phyloP scores from a whole-genome alignment of 192 early-diverging fungal genomes.

The Coemansia reversa region DNA sequence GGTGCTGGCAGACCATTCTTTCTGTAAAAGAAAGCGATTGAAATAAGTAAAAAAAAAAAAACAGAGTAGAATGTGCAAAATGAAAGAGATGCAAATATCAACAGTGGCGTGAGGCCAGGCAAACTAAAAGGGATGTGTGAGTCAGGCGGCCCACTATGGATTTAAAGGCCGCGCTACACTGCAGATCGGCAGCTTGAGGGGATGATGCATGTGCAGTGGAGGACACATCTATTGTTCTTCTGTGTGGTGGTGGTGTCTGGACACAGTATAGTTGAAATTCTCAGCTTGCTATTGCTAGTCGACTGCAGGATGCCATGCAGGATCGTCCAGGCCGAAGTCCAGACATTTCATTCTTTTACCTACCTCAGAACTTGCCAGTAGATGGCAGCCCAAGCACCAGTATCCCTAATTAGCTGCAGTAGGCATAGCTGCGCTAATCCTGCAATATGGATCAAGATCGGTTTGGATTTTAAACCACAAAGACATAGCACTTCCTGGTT shows the following conservation, averaged over 20 bases:
- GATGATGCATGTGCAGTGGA: neutral
- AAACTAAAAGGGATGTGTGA: neutral
- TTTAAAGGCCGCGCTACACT: neutral
- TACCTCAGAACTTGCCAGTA: neutral
- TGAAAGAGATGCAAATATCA: neutral
- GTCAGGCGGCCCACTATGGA: neutral
- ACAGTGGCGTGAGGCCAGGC: neutral
- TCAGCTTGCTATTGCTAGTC: neutral
- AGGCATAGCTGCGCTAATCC: neutral
- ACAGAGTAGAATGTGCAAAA: neutral
- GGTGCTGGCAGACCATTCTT: neutral
- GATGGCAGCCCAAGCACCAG: neutral
- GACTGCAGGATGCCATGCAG: neutral
- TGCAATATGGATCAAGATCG: neutral
- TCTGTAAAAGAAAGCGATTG: neutral
- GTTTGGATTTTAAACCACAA: neutral
- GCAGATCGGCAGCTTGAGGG: neutral
- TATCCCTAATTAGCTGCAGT: neutral
- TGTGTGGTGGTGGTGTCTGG: neutral
- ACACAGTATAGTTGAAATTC: neutral
- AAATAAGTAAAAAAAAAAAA: neutral
- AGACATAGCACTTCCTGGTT: neutral
- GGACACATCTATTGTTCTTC: neutral
- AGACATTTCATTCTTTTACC: neutral
- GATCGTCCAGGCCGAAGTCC: too few relatives aligned